These are phyloP conservation scores for Alternaria viburni DNA, from an alignment of 2,329 filamentous ascomycete genomes.

Conservation along the genomic window DNA sequence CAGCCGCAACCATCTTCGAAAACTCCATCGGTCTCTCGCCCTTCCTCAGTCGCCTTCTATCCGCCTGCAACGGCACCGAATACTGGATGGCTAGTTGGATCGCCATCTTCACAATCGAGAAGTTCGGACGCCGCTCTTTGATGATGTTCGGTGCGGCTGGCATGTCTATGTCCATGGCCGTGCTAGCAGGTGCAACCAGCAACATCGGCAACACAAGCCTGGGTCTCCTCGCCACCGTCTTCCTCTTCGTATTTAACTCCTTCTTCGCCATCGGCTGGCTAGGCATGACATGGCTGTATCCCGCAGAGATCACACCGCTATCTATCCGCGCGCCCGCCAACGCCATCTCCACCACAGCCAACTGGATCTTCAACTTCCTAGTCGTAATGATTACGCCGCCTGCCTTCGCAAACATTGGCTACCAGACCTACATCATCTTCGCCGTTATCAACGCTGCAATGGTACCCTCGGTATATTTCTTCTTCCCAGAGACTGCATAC, in stretches of 20 bases:
- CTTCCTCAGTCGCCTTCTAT: slow-evolving; percentile 44
- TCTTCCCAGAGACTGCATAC: slow-evolving; percentile 66
- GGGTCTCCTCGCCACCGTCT: slow-evolving; percentile 66
- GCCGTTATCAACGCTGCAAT: slow-evolving; percentile 63
- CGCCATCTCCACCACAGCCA: slow-evolving; percentile 80
- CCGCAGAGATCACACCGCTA: slow-evolving; percentile 85
- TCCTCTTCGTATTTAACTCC: slow-evolving; percentile 92
- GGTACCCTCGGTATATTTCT: slow-evolving; percentile 64
- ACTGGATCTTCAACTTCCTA: slow-evolving; percentile 58
- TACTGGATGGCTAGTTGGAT: slow-evolving; percentile 53
- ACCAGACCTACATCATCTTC: slow-evolving; percentile 64
- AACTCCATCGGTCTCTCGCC: slow-evolving; percentile 48
- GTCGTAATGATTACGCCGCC: slow-evolving; percentile 71
- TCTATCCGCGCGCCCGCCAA: slow-evolving; percentile 89
- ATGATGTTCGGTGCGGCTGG: slow-evolving; percentile 49
- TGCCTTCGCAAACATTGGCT: slow-evolving; percentile 63
- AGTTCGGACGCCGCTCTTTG: slow-evolving; percentile 46
- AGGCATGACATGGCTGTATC: slow-evolving; percentile 66
- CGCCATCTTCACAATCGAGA: slow-evolving; percentile 50
- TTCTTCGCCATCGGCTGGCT: slow-evolving; percentile 87
- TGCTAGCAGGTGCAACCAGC: slow-evolving; percentile 43
- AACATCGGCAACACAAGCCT: slow-evolving; percentile 29
- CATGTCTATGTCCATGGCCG: slow-evolving; percentile 44
- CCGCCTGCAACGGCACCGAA: slow-evolving; percentile 52
- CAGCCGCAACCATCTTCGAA: slow-evolving; percentile 52